Conservation (phyloP, 352 stramenopile species). For the Achlya hypogyna region DNA sequence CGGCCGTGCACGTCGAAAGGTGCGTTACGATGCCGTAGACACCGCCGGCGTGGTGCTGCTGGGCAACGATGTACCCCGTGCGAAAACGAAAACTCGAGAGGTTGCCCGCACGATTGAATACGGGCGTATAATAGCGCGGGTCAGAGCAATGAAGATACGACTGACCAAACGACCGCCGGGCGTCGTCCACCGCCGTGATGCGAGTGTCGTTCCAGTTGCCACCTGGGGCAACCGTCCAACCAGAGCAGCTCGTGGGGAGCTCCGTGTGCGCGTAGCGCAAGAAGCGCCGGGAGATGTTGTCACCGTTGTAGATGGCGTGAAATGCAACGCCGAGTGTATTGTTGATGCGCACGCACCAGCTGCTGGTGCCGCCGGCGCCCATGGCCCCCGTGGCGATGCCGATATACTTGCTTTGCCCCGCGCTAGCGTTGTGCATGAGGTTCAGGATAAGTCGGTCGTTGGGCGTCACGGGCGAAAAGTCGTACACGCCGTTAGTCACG, state of each 20-base stretch:
- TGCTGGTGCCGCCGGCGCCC: constrained; percentile 5
- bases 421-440: constrained; percentile 3
- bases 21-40: constrained; percentile 23
- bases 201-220: neutral
- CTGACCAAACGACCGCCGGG: neutral
- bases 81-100: constrained; percentile 20
- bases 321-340: neutral
- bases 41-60: constrained; percentile 22
- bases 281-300: neutral
- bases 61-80: constrained; percentile 23
- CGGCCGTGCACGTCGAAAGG: constrained; percentile 19
- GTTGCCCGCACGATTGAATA: constrained; percentile 1
- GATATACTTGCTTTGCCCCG: constrained; percentile 15
- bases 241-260: neutral
- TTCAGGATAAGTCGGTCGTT: constrained; percentile 17
- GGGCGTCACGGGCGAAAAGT: constrained; percentile 5
- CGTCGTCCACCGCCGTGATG: constrained; percentile 8
- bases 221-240: neutral
- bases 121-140: neutral
- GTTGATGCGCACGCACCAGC: constrained; percentile 13
- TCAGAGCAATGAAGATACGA: constrained; percentile 21
- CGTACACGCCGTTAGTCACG: constrained; percentile 20
- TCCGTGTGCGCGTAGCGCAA: neutral
- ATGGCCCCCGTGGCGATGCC: constrained; percentile 18
- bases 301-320: neutral